Base-by-base conservation (phyloP, 805 yeast genomes). In the Pichia occidentalis region DNA sequence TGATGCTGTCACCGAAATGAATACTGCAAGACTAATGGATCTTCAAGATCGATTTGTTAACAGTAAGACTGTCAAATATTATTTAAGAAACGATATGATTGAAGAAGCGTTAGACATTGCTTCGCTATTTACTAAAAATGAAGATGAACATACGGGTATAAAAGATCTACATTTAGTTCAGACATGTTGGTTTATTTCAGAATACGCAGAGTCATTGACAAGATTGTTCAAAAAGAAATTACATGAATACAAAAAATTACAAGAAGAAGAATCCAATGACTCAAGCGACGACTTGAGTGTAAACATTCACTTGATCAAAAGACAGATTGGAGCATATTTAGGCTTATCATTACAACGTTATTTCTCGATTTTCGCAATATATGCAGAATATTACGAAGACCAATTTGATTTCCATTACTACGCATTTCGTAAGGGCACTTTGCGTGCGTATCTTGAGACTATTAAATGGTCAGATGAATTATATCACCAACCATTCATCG, bases 391-490 rank as follows among this genome's bases (percentile, higher is more conserved):
- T 61, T 73, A 68, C 53, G 75, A 74, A 45, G 98, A 92, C 55
- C 97, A 92, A 64, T 71, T 82, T 46, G 99, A 92, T 58, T 92
- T 90, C 79, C 97, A 92, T 57, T 80, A 84, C 32, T 92, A 85
- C 58, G 83, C 95, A 56, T 75, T 85, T 70, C 75, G 96, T 61
- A 77, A 82, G 50, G 97, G 97, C 17, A 85, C 97, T 6, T 80
- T 90, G 19, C 73, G 95, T 46, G 80, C 90, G 7, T 92, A 90
- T 55, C 49, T 84, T 21, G 79, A 77, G 14, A 75, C 85, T 73
- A 48, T 88, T 35, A 59, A 67, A 34, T 92, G 97, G 97, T 95
- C 79, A 40, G 94, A 88, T 56, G 56, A 63, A 16, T 57, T 92
- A 32, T 87, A 69, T 55, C 56, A 75, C 7, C 75, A 82, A 24